A percentile compares a stretch with the other conserved stretches of the same genome.
Conservation (phyloP, 2,329 filamentous ascomycete genomes). For the Aspergillus sp. region DNA sequence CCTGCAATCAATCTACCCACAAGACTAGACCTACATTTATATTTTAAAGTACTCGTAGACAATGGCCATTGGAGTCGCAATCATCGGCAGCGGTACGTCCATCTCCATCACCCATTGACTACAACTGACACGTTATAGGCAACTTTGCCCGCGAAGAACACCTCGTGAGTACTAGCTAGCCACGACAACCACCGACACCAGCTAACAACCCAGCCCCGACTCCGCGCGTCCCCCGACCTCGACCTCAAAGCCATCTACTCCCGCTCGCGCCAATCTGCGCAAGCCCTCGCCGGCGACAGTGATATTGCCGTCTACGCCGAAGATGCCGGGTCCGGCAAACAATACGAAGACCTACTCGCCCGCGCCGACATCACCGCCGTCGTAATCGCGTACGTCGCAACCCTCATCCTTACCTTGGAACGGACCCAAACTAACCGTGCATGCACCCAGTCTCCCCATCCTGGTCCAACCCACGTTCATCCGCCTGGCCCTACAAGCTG, state of each 20-base stretch:
- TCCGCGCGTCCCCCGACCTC: constrained; percentile 45
- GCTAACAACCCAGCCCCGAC: constrained; percentile 45
- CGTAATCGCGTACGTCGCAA: constrained; percentile 47
- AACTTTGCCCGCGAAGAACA: constrained; percentile 59
- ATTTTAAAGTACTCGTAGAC: not conserved
- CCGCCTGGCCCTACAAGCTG: constrained; percentile 46
- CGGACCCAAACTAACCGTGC: not conserved
- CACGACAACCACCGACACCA: constrained; percentile 1
- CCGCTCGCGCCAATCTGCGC: constrained; percentile 55
- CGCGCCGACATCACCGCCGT: constrained; percentile 51
- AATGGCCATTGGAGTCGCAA: constrained; percentile 48
- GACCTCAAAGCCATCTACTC: constrained; percentile 58
- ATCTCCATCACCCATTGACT: not conserved
- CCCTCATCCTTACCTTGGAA: not conserved
- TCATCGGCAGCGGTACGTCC: constrained; percentile 50
- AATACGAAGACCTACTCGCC: constrained; percentile 46
- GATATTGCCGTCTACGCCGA: constrained; percentile 56
- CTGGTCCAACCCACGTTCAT: constrained; percentile 52
- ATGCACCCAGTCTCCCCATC: constrained; percentile 47
- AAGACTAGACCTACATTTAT: not conserved
- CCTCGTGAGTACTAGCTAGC: constrained; percentile 34
- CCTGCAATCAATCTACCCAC: not conserved
- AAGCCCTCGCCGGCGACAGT: constrained; percentile 33
- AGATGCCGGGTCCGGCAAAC: constrained; percentile 46
- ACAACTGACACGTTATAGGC: constrained; percentile 28